Evolutionary conservation across 257 asterid genomes (phyloP).

Genomic region (Lithospermum erythrorhizon): DNA sequence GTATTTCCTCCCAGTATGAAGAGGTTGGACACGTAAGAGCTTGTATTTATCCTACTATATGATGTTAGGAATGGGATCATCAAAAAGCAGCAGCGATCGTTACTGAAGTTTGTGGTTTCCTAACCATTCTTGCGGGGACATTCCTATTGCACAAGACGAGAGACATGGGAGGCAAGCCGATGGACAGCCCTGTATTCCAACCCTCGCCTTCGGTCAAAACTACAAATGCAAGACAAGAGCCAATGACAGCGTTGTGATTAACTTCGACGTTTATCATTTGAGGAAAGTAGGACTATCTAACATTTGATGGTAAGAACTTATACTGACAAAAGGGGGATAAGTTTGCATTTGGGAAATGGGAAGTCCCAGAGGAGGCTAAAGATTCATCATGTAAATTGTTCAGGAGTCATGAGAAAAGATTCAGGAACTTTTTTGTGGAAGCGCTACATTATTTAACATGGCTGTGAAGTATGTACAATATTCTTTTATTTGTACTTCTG

Average conservation of each 20-base stretch:
- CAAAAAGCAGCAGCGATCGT: conserved; percentile 13
- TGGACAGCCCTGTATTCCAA: background rate
- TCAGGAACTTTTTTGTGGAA: background rate
- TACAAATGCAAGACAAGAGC: background rate
- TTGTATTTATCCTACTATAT: background rate
- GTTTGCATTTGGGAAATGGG: background rate
- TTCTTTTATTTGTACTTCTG: background rate
- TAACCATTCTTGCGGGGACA: conserved; percentile 15
- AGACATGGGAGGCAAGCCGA: conserved; percentile 13
- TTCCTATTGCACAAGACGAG: conserved; percentile 16
- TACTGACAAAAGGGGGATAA: background rate
- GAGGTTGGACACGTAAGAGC: background rate
- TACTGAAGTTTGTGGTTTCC: conserved; percentile 18
- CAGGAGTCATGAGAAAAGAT: background rate
- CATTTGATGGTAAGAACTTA: background rate
- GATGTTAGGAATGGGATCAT: conserved; percentile 14
- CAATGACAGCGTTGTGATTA: background rate
- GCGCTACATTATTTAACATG: background rate
- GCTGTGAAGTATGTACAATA: background rate
- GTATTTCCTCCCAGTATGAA: background rate
- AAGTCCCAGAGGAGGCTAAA: background rate
- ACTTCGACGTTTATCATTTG: background rate
- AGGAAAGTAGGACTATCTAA: background rate
- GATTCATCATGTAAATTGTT: background rate
- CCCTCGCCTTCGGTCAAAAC: background rate